Evolutionary conservation across 2,329 filamentous ascomycete genomes (phyloP), one percentile per base, ranked within the genome.

Genomic region (Raffaelea albimanens): DNA sequence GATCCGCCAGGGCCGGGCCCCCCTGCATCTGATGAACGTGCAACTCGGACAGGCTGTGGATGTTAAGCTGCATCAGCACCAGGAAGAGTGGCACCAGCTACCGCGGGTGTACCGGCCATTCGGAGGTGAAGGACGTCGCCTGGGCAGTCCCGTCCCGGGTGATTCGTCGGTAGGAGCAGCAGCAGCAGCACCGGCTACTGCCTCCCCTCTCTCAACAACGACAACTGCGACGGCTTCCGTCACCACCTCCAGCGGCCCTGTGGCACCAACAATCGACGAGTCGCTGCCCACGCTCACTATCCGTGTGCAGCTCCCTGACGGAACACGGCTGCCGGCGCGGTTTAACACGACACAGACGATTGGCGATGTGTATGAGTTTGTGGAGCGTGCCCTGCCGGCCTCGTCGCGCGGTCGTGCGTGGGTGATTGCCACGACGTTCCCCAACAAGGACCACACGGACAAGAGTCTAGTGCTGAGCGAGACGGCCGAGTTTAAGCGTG

Each of bases 271-370:
- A 0, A 67, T 87, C 34, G 82, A 93, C 58, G 65, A 75, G 45
- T 80, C 80, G 1, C 78, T 78, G 54, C 87, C 87, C 0, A 82
- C 73, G 0, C 56, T 93, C 20, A 80, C 73, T 52, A 72, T 94
- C 38, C 83, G 88, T 56, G 82, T 94, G 49, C 84, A 88, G 58
- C 75, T 93, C 48, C 85, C 83, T 1, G 82, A 91, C 55, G 87
- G 87, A 36, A 84, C 83, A 2, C 76, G 86, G 40, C 68, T 93
- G 21, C 80, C 82, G n/a, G 85, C 83, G 22, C 78, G 86, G 9
- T 94, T 94, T 68, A 93, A 93, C 67, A 82, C 83, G 0, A 82
- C 76, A 0, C 82, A 88, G 56, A 93, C 86, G 0, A 67, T 94
- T 42, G 83, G 80, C 16, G 83, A 91, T 54, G 75, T 94, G 9